phyloP scores from a whole-genome alignment of 768 basidiomycete species.

The Galerina marginata region DNA sequence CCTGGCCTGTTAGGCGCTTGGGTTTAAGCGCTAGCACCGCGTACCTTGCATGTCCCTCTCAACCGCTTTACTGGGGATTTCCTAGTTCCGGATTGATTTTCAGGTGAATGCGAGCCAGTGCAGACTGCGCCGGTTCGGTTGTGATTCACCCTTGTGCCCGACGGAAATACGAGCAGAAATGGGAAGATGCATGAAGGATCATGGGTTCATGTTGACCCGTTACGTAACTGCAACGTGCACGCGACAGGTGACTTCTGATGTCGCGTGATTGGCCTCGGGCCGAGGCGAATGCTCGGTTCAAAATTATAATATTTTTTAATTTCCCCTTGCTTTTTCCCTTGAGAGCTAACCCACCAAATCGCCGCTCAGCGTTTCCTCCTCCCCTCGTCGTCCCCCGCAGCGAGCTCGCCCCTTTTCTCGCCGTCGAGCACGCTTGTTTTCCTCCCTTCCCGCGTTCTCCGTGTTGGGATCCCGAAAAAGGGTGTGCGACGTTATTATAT shows the following conservation, averaged over 20 bases:
- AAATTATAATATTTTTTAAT: constrained; percentile 12
- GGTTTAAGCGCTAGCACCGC: too few relatives aligned
- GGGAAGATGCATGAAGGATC: constrained; percentile 7
- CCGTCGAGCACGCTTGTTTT: not conserved
- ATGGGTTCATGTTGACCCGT: constrained; percentile 7
- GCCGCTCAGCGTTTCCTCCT: constrained; percentile 12
- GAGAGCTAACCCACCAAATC: constrained; percentile 14
- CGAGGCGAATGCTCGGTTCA: constrained; percentile 12
- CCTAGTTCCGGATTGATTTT: not conserved
- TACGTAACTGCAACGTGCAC: constrained; percentile 17
- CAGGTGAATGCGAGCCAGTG: not conserved
- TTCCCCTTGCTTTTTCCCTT: constrained; percentile 7
- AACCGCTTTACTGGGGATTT: not conserved
- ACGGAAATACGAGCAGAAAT: constrained; percentile 7
- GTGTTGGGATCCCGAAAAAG: too few relatives aligned
- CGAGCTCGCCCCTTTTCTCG: not conserved
- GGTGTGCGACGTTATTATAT: not conserved
- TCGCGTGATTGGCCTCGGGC: constrained; percentile 18
- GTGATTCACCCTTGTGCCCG: not conserved
- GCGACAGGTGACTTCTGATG: constrained; percentile 6
- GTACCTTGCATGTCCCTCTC: too few relatives aligned
- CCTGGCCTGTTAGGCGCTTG: too few relatives aligned
- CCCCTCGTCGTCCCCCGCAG: constrained; percentile 5
- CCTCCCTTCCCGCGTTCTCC: not conserved
- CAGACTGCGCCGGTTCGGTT: constrained; percentile 5